A percentile compares a stretch with the other conserved stretches of the same genome.
These are phyloP conservation scores for Primulina tabacum DNA, from an alignment of 257 asterid species.

Conservation along the genomic window DNA sequence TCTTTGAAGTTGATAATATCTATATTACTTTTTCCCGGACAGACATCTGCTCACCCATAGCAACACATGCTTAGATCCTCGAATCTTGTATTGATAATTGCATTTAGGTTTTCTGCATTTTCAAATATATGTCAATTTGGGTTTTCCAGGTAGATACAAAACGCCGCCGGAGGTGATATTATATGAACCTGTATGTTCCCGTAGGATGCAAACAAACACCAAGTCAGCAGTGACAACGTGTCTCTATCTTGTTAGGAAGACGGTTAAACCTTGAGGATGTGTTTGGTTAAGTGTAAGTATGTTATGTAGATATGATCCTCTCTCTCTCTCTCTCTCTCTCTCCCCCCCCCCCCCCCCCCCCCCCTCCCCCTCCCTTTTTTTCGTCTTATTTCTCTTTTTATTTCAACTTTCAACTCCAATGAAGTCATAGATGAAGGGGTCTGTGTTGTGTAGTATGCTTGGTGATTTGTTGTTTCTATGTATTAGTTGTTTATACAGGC, in stretches of 20 bases:
- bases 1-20: not conserved
- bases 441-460: conserved; percentile 29
- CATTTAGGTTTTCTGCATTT: not conserved
- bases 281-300: conserved; percentile 50
- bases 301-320: conserved; percentile 27
- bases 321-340: too few species aligned
- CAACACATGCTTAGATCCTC: conserved; percentile 8
- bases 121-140: conserved; percentile 3
- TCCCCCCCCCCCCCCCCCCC: too few species aligned
- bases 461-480: conserved; percentile 16
- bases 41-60: not conserved
- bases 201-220: conserved; percentile 33
- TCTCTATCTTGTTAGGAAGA: conserved; percentile 40
- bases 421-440: conserved; percentile 25
- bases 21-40: not conserved
- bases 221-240: conserved; percentile 27
- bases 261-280: conserved; percentile 35
- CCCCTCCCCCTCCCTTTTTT: too few species aligned
- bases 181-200: conserved; percentile 14
- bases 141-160: conserved; percentile 69
- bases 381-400: conserved; percentile 1
- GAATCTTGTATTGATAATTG: not conserved
- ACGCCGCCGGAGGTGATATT: conserved; percentile 64
- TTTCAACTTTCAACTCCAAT: conserved; percentile 20
- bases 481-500: conserved; percentile 9